Evolutionary conservation across 2,329 filamentous ascomycete species (phyloP).

Genomic region (Magnaporthales sp.): DNA sequence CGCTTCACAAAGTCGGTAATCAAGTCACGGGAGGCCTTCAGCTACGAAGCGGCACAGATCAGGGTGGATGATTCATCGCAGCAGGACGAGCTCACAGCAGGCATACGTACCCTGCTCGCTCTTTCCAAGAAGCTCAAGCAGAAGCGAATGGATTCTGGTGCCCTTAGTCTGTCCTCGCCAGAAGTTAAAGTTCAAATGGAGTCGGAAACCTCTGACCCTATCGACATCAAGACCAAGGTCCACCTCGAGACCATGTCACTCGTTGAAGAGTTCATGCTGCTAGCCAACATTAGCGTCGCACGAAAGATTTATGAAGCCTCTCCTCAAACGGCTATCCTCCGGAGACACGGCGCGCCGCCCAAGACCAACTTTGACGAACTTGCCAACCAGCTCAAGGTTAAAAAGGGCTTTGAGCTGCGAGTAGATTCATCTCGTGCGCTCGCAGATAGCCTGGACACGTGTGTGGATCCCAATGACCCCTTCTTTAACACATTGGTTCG

Average conservation of each 20-base stretch:
- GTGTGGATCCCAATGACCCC: conserved; percentile 69
- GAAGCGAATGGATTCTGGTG: conserved; percentile 93
- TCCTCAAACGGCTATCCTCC: conserved; percentile 88
- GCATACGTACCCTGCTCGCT: conserved; percentile 78
- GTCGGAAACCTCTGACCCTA: conserved; percentile 89
- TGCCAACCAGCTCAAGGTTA: conserved; percentile 80
- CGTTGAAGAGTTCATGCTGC: conserved; percentile 98
- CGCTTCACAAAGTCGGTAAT: conserved; percentile 97
- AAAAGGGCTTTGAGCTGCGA: conserved; percentile 70
- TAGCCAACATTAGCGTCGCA: conserved; percentile 93
- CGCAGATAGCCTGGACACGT: conserved; percentile 82
- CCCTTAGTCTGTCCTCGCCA: conserved; percentile 90
- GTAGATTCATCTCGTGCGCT: conserved; percentile 87
- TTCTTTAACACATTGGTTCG: conserved; percentile 99
- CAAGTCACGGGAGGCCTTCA: conserved; percentile 91
- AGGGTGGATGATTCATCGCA: conserved; percentile 85
- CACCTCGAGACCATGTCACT: conserved; percentile 93
- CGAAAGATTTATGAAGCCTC: conserved; percentile 84
- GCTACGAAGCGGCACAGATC: conserved; percentile 91
- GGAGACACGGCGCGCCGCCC: conserved; percentile 84
- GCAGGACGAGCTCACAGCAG: conserved; percentile 79
- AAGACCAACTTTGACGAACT: conserved; percentile 97
- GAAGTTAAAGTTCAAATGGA: conserved; percentile 95
- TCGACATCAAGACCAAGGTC: conserved; percentile 93
- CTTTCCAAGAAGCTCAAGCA: conserved; percentile 90